These are phyloP conservation scores for Monilinia laxa DNA, from an alignment of 2,329 filamentous ascomycete species.

Conservation along the genomic window DNA sequence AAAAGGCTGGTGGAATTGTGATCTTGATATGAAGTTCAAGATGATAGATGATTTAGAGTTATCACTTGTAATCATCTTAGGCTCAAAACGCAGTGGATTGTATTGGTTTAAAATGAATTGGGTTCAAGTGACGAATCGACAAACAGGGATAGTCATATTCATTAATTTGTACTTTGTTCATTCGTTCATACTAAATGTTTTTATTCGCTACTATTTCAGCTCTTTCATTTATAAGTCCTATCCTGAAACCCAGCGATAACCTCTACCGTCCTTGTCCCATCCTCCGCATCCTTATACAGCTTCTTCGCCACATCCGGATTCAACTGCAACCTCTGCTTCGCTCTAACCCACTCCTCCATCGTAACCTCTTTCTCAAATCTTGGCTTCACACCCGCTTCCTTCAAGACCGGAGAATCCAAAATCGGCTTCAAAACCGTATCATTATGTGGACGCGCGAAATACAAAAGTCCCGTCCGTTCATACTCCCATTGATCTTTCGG, in stretches of 20 bases:
- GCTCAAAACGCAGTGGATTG: too few relatives aligned
- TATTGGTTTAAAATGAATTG: too few relatives aligned
- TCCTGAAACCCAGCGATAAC: conserved; percentile 42
- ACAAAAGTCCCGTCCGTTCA: conserved; percentile 47
- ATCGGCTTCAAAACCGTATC: conserved; percentile 37
- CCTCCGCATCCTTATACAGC: conserved; percentile 40
- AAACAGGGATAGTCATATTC: too few relatives aligned
- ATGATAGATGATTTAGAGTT: too few relatives aligned
- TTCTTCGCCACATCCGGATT: conserved; percentile 40
- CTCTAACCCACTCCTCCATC: conserved; percentile 48
- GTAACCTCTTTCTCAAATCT: conserved; percentile 45
- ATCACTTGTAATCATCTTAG: too few relatives aligned
- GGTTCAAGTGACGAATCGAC: too few relatives aligned
- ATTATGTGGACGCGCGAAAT: conserved; percentile 45
- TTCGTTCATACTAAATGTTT: not conserved
- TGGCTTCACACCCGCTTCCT: conserved; percentile 36
- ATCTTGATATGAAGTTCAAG: too few relatives aligned
- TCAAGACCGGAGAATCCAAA: conserved; percentile 38
- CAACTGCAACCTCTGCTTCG: conserved; percentile 43
- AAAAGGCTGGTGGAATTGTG: too few relatives aligned
- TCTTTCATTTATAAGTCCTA: conserved; percentile 33
- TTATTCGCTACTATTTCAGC: accelerated
- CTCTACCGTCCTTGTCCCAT: conserved; percentile 42
- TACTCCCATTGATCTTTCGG: conserved; percentile 43
- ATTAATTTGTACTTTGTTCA: too few relatives aligned